phyloP scores from a whole-genome alignment of 148 eudicot genomes.

The Amaranthus cruentus region DNA sequence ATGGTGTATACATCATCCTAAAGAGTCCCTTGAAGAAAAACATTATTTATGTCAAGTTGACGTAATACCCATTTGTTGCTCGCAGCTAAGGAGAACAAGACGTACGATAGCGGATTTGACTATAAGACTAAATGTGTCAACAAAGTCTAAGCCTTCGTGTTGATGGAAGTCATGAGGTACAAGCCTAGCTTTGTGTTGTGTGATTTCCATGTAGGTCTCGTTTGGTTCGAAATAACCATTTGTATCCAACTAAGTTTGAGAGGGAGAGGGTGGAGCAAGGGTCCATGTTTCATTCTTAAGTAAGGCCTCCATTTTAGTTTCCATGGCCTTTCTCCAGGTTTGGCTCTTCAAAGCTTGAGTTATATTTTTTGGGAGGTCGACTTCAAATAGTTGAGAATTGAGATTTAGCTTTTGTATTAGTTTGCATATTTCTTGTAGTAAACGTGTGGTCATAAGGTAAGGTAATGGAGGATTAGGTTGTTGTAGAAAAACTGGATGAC shows the following conservation, averaged over 20 bases:
- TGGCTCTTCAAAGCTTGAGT: background rate
- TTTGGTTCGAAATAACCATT: background rate
- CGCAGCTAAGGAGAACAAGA: background rate
- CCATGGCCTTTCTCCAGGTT: background rate
- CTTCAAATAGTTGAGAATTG: no score
- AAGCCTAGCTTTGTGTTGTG: background rate
- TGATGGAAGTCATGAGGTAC: background rate
- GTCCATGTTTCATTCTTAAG: background rate
- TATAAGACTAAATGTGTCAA: background rate
- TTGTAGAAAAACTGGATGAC: background rate
- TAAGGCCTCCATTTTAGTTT: background rate
- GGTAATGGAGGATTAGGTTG: background rate
- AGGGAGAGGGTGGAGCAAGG: background rate
- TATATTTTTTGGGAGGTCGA: no score
- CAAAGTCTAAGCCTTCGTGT: background rate
- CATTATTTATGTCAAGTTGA: background rate
- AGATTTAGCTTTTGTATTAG: no score
- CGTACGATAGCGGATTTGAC: background rate
- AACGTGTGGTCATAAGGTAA: background rate
- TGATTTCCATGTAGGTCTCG: background rate
- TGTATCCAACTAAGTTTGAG: background rate
- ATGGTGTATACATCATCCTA: background rate
- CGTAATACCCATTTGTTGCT: background rate
- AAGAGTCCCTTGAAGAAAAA: background rate
- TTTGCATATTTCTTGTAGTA: no score